Evolutionary conservation across 176 grass and related monocot species (phyloP), one percentile per base, ranked within the genome.

Genomic region (Triticum dicoccoides): DNA sequence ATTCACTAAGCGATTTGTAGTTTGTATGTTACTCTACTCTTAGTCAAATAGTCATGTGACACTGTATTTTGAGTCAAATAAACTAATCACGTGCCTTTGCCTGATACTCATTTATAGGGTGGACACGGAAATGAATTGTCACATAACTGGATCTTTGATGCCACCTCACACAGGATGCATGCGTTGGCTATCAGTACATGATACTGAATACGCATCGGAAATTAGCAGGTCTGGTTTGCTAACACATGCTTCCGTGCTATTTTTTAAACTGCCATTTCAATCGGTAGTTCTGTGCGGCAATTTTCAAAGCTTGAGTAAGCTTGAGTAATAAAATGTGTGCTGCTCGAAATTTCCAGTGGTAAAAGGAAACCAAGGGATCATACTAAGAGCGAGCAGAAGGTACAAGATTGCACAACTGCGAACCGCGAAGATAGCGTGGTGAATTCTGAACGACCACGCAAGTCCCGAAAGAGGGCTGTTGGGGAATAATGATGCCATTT

Each of bases 61-160:
- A 75, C 70, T 9, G 73, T 61, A 81, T 71, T 84, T n/a, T 85
- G 21, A 34, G n/a, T 11, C 10, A 65, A 14, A 21, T 86, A 58
- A 18, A 21, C 17, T 85, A 32, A 58, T 39, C 9, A 80, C 86
- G 49, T 78, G 44, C 82, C 62, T 87, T 34, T 41, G 71, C 25
- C 49, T 85, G 21, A 78, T 84, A 54, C 79, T 87, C 73, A 52
- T 76, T 86, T 69, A 35, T 84, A 98, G 95, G 85, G 91, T 98
- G 74, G 93, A 95, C 85, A 82, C 63, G 44, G 91, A 98, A 87
- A 94, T 93, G 83, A 85, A 93, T 88, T 86, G 94, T 92, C 95
- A 98, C 84, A 87, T 98, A 30, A 93, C 85, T 68, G 95, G 95
- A 90, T 98, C 95, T 78, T 86, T 98, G 71, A 63, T 90, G 72